Conservation (phyloP, 257 asterid genomes). For the Leonotis leonurus region DNA sequence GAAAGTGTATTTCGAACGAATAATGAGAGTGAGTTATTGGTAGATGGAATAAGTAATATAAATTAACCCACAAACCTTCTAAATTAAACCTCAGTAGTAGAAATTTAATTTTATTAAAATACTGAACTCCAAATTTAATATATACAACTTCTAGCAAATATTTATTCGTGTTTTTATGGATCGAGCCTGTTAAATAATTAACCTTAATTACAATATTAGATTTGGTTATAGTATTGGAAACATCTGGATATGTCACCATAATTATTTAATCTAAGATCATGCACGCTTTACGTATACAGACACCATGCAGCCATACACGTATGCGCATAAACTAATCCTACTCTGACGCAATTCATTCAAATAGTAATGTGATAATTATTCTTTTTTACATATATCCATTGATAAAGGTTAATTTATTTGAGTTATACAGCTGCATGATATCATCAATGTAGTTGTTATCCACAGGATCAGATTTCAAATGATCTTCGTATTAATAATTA, state of each 20-base stretch:
- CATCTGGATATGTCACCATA: constrained; percentile 12
- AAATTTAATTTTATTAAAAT: too few species aligned
- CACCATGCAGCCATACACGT: constrained; percentile 45
- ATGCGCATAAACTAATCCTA: constrained; percentile 24
- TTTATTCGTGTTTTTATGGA: neutral
- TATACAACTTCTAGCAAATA: too few species aligned
- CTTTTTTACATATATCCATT: too few species aligned
- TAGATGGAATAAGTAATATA: too few species aligned
- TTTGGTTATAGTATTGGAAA: neutral
- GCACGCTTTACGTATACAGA: constrained; percentile 19
- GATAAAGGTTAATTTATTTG: too few species aligned
- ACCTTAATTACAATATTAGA: neutral
- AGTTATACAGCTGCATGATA: too few species aligned
- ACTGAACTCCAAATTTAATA: too few species aligned
- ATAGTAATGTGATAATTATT: too few species aligned
- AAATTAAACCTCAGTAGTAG: too few species aligned
- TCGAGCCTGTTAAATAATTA: neutral
- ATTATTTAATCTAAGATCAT: constrained; percentile 11
- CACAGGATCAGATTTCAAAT: neutral
- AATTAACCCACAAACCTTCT: too few species aligned
- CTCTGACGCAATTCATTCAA: constrained; percentile 28
- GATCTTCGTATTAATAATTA: constrained; percentile 1
- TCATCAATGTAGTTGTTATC: neutral
- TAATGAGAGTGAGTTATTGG: too few species aligned
- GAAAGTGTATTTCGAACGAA: too few species aligned